Base-by-base conservation (phyloP, 2,329 filamentous ascomycete genomes). In the Paecilomyces fulvus region DNA sequence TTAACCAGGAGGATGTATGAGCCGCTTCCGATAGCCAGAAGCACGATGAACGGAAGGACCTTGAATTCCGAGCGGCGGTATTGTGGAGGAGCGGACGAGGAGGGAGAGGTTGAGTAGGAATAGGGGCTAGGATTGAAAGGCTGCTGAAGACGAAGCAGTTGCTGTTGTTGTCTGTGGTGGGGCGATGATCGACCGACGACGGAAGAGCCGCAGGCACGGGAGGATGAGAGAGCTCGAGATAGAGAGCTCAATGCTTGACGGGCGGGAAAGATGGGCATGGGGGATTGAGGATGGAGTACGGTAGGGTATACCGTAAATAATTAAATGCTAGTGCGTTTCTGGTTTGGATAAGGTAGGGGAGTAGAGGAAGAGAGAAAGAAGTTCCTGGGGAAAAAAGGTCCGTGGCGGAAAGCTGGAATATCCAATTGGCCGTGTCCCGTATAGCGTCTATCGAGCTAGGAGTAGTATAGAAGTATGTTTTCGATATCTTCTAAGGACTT, bases 1-100 rank as follows among this genome's bases (percentile, higher is more conserved):
- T 75, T 79, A 11, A 81, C 79, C 63, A 83, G 76, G 48, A 79
- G 68, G 49, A 72, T 65, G 71, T 82, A 83, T 52, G 76, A 71
- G 49, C 76, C 78, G 43, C 76, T 76, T 57, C 79, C 78, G 52
- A 76, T 65, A 49, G 75, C 68, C 53, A 78, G 70, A 58, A 83
- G 75, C 23, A 72, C 59, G 54, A 76, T 53, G 61, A 76, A 71
- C 11, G 75, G 75, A 55, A 75, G 62, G 65, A 77, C 64, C 61
- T 71, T 71, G 65, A 76, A 71, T 55, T 73, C 65, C 43, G 73
- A 70, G 51, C 65, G 66, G 52, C 58, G 64, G 59, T 65, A 67
- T 51, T 69, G 66, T 17, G 68, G 64, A 53, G 60, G 48, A 49
- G 62, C 54, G 28, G 56, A 57, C 48, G 59, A 52, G 52, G 60